A percentile compares a stretch with the other conserved stretches of the same genome.
phyloP scores from a whole-genome alignment of 2,329 filamentous ascomycete genomes.

The Ophiostoma tasmaniense region DNA sequence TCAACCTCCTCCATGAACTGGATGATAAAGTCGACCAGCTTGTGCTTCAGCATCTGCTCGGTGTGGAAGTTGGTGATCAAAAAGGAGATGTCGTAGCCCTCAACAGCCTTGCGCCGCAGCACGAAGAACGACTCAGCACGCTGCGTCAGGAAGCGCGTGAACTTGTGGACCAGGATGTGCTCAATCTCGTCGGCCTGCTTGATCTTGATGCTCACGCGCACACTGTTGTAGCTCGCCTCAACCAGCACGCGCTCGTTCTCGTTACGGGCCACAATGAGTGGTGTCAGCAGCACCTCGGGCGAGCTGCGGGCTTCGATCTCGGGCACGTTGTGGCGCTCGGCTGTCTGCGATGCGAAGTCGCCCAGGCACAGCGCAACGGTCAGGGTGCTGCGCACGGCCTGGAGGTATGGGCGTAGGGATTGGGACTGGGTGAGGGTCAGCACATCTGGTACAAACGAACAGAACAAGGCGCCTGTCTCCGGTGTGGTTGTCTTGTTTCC shows the following conservation, averaged over 20 bases:
- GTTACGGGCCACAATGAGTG: conserved; percentile 83
- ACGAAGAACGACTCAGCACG: conserved; percentile 97
- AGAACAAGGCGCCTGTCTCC: neutral
- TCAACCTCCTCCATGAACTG: conserved; percentile 99
- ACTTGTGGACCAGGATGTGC: conserved; percentile 96
- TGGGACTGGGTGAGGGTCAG: conserved; percentile 57
- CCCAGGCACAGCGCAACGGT: conserved; percentile 88
- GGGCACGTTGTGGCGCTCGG: conserved; percentile 95
- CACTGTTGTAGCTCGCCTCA: conserved; percentile 93
- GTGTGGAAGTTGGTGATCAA: conserved; percentile 98
- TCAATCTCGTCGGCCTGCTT: conserved; percentile 99
- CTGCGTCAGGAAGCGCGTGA: conserved; percentile 92
- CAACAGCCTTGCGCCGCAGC: conserved; percentile 85
- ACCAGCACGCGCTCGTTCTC: conserved; percentile 96
- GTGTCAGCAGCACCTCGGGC: conserved; percentile 88
- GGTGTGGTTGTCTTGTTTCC: neutral
- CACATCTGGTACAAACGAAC: neutral
- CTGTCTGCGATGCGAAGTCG: conserved; percentile 95
- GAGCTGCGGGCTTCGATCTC: conserved; percentile 91
- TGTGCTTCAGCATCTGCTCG: conserved; percentile 97
- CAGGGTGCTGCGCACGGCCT: conserved; percentile 89
- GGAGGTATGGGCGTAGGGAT: conserved; percentile 92
- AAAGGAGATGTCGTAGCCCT: conserved; percentile 99
- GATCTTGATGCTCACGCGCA: conserved; percentile 96
- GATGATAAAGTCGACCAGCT: conserved; percentile 97